Conservation (phyloP, 495 filamentous ascomycete genomes). For the Letharia lupina region DNA sequence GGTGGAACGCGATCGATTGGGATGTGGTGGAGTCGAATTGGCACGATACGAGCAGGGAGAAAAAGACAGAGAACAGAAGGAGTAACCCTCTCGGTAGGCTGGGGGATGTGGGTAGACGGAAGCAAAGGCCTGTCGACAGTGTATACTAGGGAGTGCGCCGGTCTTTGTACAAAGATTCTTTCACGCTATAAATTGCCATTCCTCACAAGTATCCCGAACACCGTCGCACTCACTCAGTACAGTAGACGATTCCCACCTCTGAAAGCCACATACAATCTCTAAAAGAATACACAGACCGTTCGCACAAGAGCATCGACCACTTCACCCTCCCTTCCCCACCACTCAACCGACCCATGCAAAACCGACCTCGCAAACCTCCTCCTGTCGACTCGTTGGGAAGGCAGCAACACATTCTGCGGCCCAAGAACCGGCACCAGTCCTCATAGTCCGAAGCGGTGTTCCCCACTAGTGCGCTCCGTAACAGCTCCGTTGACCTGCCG, state of each 20-base stretch:
- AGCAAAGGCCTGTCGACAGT: neutral
- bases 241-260: neutral
- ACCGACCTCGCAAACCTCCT: no score
- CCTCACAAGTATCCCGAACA: neutral
- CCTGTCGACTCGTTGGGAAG: no score
- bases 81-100: neutral
- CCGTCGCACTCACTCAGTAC: neutral
- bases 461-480: no score
- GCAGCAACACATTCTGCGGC: no score
- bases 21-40: constrained; percentile 43
- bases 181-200: neutral
- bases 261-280: neutral
- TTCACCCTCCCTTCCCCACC: neutral
- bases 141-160: neutral
- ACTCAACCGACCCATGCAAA: neutral
- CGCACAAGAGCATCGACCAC: neutral
- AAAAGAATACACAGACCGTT: neutral
- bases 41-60: neutral
- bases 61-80: neutral
- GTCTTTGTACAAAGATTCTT: neutral
- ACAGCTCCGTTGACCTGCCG: no score
- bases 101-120: neutral
- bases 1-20: constrained; percentile 91
- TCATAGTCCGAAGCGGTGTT: no score
- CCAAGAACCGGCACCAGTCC: no score